phyloP scores from a whole-genome alignment of 257 asterid species.

The Eustoma russellianum region DNA sequence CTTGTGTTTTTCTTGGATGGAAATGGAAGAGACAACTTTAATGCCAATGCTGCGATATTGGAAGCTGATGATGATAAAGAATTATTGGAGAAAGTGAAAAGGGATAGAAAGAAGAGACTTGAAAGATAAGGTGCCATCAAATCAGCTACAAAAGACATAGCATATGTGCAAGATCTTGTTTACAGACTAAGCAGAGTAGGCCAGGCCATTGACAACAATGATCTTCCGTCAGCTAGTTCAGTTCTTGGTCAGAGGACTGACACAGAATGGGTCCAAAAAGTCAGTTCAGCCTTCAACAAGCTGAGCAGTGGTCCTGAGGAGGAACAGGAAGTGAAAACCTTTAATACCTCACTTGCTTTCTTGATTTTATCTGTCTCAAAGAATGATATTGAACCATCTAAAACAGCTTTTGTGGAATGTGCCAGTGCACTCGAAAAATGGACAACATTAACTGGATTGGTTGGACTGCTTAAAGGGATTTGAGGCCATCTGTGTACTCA shows the following conservation, averaged over 20 bases:
- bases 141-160: conserved; percentile 64
- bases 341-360: conserved; percentile 54
- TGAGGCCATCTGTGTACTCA: conserved; percentile 17
- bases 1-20: conserved; percentile 25
- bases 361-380: conserved; percentile 59
- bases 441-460: conserved; percentile 65
- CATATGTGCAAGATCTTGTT: conserved; percentile 77
- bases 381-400: conserved; percentile 70
- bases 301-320: conserved; percentile 79
- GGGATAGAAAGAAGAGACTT: conserved; percentile 81
- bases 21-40: conserved; percentile 6
- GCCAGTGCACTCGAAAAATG: conserved; percentile 85
- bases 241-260: conserved; percentile 70
- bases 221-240: conserved; percentile 52
- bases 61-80: conserved; percentile 90
- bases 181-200: conserved; percentile 80
- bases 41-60: conserved; percentile 71
- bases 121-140: conserved; percentile 53
- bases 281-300: conserved; percentile 70
- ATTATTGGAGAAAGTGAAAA: conserved; percentile 78
- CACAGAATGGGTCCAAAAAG: conserved; percentile 65
- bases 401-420: conserved; percentile 52
- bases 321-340: conserved; percentile 55
- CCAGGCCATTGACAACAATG: conserved; percentile 72
- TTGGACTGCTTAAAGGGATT: conserved; percentile 71